Evolutionary conservation across 2,329 filamentous ascomycete genomes (phyloP), one percentile per base, ranked within the genome.

Genomic region (Xylaria sp.): DNA sequence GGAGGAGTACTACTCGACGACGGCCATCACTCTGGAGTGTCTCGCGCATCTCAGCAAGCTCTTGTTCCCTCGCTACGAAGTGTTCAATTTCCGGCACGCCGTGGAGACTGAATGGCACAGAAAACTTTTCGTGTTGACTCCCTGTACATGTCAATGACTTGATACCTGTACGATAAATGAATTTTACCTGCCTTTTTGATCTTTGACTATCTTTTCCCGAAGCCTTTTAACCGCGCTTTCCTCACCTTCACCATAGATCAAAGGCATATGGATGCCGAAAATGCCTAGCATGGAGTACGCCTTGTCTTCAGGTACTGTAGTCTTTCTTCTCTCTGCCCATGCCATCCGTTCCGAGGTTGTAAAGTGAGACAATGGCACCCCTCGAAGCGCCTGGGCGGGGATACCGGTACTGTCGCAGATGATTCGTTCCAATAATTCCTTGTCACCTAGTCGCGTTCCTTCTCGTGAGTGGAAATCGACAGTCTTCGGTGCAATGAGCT

Each of bases 41-140:
- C 28, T 56, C 58, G 45, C 71, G 70, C 57, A 78, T 77, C 43
- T 72, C 66, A 38, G 45, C 53, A 1, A 77, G 69, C 64, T 77
- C 72, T 15, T 65, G 43, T 46, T 72, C 57, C 67, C 74, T 70
- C 38, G 69, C 74, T 15, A 77, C 71, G 59, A 77, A 76, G 45
- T 73, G 28, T 60, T 70, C 61, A 47, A 66, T 68, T 25, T 74
- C 67, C 42, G 67, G 64, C 66, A 71, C 66, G 56, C 66, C 60
- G 21, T 65, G 63, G 28, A 76, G 66, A 35, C 70, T 74, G 40
- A 77, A 73, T 17, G 60, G 49, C 33, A 76, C 52, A 35, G 68
- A 70, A 58, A 74, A 75, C 43, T 73, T 61, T 60, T 72, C 62
- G 37, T 58, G 51, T 57, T 63, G 65, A 63, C 55, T 35, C 40